Evolutionary conservation across 768 basidiomycete species (phyloP).

Genomic region (Boletus sp.): DNA sequence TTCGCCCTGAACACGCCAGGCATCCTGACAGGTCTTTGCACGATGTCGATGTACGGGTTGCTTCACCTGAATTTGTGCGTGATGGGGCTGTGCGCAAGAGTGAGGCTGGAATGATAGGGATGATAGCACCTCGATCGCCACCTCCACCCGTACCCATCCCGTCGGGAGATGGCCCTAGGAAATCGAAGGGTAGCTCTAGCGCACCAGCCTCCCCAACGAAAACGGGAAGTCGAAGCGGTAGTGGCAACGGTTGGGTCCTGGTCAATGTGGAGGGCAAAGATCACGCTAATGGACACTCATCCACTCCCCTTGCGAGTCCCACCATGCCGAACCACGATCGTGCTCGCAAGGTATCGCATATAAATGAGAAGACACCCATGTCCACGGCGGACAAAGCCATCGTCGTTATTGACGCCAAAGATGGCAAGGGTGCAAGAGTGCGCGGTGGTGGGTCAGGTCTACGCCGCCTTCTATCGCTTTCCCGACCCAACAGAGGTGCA

Average conservation of each 20-base stretch:
- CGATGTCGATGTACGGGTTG: slow-evolving; percentile 49
- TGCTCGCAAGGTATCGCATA: slow-evolving; percentile 24
- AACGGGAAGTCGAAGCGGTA: slow-evolving; percentile 34
- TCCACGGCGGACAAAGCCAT: slow-evolving; percentile 60
- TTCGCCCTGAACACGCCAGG: slow-evolving; percentile 25
- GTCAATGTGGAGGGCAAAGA: slow-evolving; percentile 55
- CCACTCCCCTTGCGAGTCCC: slow-evolving; percentile 24
- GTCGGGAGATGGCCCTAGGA: slow-evolving; percentile 24
- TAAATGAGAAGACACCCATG: slow-evolving; percentile 31
- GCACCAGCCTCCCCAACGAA: slow-evolving; percentile 33
- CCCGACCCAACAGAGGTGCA: slow-evolving; percentile 29
- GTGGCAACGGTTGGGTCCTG: slow-evolving; percentile 61
- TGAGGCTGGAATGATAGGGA: slow-evolving; percentile 57
- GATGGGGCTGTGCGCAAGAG: slow-evolving; percentile 52
- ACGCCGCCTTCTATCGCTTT: slow-evolving; percentile 32
- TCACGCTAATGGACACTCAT: slow-evolving; percentile 23
- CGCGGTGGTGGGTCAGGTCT: slow-evolving; percentile 31
- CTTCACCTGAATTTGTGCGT: slow-evolving; percentile 49
- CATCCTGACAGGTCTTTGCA: slow-evolving; percentile 39
- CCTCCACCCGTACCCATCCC: slow-evolving; percentile 28
- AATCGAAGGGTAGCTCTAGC: slow-evolving; percentile 20
- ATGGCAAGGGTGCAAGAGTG: slow-evolving; percentile 31
- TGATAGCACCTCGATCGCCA: slow-evolving; percentile 37
- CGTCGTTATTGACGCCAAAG: slow-evolving; percentile 56
- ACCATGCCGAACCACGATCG: slow-evolving; percentile 31